Percentiles rank a stretch among this genome's conserved stretches.
Conservation (phyloP, 345 rosid species). For the Excoecaria cochinchinensis region DNA sequence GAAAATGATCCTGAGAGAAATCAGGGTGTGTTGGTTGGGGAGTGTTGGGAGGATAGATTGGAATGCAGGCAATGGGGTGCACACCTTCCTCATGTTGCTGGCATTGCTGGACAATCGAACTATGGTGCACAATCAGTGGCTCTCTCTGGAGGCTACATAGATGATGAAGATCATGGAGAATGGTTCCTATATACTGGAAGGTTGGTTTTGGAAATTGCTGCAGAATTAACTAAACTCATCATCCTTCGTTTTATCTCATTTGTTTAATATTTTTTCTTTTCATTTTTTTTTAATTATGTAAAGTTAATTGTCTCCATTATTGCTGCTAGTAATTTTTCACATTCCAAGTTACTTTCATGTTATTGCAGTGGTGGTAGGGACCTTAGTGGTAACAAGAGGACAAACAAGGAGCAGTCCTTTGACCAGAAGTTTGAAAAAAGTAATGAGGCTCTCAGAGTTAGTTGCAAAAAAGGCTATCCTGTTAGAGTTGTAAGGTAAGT, state of each 20-base stretch:
- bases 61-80: slow-evolving; percentile 78
- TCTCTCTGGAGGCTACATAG: slow-evolving; percentile 68
- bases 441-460: slow-evolving; percentile 65
- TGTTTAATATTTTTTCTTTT: background rate
- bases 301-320: background rate
- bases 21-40: slow-evolving; percentile 71
- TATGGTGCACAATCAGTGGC: slow-evolving; percentile 72
- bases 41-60: slow-evolving; percentile 54
- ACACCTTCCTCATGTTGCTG: slow-evolving; percentile 60
- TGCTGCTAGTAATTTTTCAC: background rate
- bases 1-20: slow-evolving; percentile 64
- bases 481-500: slow-evolving; percentile 82
- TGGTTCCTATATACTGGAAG: slow-evolving; percentile 86
- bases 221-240: background rate
- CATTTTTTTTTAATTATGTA: background rate
- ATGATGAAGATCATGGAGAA: slow-evolving; percentile 84
- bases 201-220: slow-evolving; percentile 25
- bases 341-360: background rate
- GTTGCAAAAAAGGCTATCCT: slow-evolving; percentile 79
- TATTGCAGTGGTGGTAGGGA: slow-evolving; percentile 75
- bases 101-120: slow-evolving; percentile 59
- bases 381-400: slow-evolving; percentile 68
- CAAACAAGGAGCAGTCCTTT: slow-evolving; percentile 63
- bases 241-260: background rate
- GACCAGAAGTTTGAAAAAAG: slow-evolving; percentile 57